Evolutionary conservation across 1,284 basidiomycete species (phyloP).

Genomic region (Kwoniella shivajii): DNA sequence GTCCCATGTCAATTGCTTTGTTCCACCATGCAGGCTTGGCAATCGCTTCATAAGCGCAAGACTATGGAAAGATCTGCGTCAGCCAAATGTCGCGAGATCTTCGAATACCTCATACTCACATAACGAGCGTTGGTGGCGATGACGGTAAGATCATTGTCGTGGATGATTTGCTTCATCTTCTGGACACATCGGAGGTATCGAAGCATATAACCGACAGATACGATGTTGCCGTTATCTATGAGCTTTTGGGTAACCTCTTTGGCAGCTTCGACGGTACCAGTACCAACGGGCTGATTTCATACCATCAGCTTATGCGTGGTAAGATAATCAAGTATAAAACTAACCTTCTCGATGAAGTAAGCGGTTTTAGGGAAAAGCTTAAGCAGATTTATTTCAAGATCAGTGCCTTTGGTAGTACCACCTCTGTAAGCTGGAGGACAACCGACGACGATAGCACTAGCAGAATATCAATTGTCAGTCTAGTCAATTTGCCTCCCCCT

Average conservation of each 20-base stretch:
- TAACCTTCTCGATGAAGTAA: conserved; percentile 86
- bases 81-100: neutral
- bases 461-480: conserved; percentile 1
- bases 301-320: neutral
- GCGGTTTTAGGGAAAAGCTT: conserved; percentile 85
- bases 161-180: conserved; percentile 95
- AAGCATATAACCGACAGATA: conserved; percentile 90
- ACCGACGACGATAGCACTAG: conserved; percentile 78
- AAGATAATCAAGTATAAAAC: neutral
- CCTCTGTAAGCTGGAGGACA: conserved; percentile 93
- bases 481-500: too few relatives aligned
- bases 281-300: conserved; percentile 69
- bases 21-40: conserved; percentile 97
- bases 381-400: conserved; percentile 88
- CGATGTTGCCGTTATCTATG: conserved; percentile 69
- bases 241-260: conserved; percentile 71
- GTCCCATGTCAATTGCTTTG: conserved; percentile 77
- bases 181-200: conserved; percentile 93
- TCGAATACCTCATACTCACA: conserved; percentile 56
- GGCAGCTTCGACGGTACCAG: conserved; percentile 65
- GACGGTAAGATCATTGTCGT: conserved; percentile 92
- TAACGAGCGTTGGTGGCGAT: conserved; percentile 97
- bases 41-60: conserved; percentile 84
- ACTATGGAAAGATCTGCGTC: conserved; percentile 25
- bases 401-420: conserved; percentile 71